phyloP scores from a whole-genome alignment of 2,329 filamentous ascomycete species.

The Teratosphaeria epicoccoides region DNA sequence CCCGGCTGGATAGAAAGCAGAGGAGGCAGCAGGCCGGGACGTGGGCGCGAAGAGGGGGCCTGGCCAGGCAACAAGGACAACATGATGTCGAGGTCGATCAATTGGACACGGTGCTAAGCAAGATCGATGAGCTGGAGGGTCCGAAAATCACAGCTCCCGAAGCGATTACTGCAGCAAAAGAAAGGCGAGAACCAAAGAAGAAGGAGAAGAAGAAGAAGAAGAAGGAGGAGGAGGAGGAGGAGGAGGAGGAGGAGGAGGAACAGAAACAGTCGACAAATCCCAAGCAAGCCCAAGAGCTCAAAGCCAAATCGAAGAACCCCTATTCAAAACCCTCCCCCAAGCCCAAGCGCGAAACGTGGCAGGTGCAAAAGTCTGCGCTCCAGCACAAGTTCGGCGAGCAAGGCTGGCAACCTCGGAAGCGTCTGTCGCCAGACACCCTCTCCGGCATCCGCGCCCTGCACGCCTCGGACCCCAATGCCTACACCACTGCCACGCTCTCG shows the following conservation, averaged over 20 bases:
- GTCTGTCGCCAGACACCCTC: constrained; percentile 81
- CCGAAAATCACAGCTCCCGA: not conserved
- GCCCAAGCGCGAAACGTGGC: constrained; percentile 48
- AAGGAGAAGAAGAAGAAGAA: not conserved
- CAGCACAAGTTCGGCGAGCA: constrained; percentile 66
- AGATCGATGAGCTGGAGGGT: constrained; percentile 13
- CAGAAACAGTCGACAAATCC: constrained; percentile 1
- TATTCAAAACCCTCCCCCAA: constrained; percentile 1
- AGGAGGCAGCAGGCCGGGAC: constrained; percentile 12
- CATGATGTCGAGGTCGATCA: constrained; percentile 4
- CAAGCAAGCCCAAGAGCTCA: not conserved
- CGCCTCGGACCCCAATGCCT: constrained; percentile 62
- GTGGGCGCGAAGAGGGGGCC: constrained; percentile 2
- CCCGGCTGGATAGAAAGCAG: constrained; percentile 4
- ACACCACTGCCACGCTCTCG: constrained; percentile 63
- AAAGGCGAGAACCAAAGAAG: not conserved
- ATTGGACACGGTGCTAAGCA: constrained; percentile 10
- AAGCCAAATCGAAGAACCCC: not conserved
- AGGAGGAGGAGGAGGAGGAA: not conserved
- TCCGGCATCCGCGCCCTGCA: constrained; percentile 82
- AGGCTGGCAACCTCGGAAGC: constrained; percentile 72
- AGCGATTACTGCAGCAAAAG: not conserved
- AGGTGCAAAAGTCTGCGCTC: constrained; percentile 62
- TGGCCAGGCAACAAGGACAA: not conserved
- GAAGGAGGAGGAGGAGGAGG: no score